Evolutionary conservation across 768 basidiomycete genomes (phyloP), one percentile per base, ranked within the genome.

Genomic region (Tulasnella sp.): DNA sequence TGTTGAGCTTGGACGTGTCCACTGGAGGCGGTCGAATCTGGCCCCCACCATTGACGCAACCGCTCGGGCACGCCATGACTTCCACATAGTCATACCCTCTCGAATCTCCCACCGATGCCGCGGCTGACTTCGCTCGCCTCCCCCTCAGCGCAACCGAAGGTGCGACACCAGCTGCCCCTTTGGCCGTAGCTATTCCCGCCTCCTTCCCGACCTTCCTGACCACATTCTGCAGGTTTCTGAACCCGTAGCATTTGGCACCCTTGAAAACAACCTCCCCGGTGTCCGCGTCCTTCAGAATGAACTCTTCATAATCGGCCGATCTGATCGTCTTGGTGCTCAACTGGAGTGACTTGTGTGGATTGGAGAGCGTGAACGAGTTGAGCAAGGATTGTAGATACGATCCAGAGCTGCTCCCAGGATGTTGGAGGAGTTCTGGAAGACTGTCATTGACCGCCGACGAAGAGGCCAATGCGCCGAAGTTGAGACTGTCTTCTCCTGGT

Each of bases 31-130:
- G 67, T 51, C 65, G 65, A 56, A 86, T 70, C 74, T 98, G 96
- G 4, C 96, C 96, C 21, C 95, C 96, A 7, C 96, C 96, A 69
- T 97, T 97, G 43, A 96, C 90, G 70, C 96, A 98, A 17, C 96
- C 96, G 0, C 86, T 84, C 0, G 96, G 96, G 74, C 96, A 99
- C 32, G 96, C 96, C 96, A 99, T 98, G 63, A 99, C 92, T 68
- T 96, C 93, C 42, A 95, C 84, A 70, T 92, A 96, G 73, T 95
- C 91, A 69, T 90, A 90, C 44, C 77, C 74, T 61, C 70, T 73
- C 53, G 75, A 69, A 54, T 78, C 76, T 23, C 48, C 59, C 17
- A 38, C 48, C 10, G 51, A 73, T 47, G 65, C 68, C 5, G 51
- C 38, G 2, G 42, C 67, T 64, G 61, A 29, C 58, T 64, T 60